phyloP scores from a whole-genome alignment of 164 flowering plant genomes.

The Macadamia tetraphylla region DNA sequence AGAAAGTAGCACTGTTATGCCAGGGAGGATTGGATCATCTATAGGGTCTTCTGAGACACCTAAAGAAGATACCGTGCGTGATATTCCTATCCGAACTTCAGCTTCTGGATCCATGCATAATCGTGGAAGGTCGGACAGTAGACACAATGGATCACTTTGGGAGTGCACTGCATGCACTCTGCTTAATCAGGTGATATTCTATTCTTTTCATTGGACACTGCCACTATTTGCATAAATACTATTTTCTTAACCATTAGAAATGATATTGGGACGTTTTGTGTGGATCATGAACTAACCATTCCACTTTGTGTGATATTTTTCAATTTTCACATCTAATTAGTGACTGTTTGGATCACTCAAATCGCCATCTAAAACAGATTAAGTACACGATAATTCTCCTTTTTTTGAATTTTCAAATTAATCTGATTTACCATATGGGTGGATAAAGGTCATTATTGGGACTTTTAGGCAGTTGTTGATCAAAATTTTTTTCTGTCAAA shows the following conservation, averaged over 20 bases:
- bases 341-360: neutral
- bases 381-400: no score
- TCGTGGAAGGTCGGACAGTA: conserved; percentile 4
- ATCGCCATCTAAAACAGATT: neutral
- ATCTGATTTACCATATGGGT: no score
- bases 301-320: neutral
- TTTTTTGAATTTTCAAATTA: no score
- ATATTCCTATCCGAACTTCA: conserved; percentile 22
- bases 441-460: neutral
- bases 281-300: neutral
- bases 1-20: conserved; percentile 24
- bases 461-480: neutral
- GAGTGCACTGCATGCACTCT: conserved; percentile 75
- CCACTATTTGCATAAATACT: neutral
- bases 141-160: conserved; percentile 42
- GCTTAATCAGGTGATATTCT: conserved; percentile 55
- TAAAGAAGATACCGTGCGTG: conserved; percentile 11
- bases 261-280: neutral
- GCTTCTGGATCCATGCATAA: conserved; percentile 11
- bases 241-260: neutral
- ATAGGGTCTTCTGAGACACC: conserved; percentile 27
- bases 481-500: neutral
- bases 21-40: conserved; percentile 9
- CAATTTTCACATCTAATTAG: neutral
- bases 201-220: neutral